Base-by-base conservation (phyloP, 179 eudicot genomes). In the Gypsophila paniculata region DNA sequence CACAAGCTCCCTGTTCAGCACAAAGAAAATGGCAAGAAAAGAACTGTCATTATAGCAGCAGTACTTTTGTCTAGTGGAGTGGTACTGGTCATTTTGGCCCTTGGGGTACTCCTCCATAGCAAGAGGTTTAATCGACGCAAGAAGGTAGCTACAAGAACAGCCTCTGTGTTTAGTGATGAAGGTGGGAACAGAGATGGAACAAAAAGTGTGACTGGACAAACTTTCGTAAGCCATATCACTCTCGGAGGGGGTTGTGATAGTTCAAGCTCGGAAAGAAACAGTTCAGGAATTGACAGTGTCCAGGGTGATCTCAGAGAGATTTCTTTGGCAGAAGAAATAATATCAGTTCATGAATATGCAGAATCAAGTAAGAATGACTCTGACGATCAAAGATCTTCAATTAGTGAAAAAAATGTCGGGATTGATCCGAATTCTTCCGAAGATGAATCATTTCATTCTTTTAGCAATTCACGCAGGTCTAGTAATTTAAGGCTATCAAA, bases 391-490 rank as follows among this genome's bases (percentile, higher is more conserved):
- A 76, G 73, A 63, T 80, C 87, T 36, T 52, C 77, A 8, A 21
- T 19, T 29, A 80, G 57, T 52, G 87, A 79, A 6, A 57, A 70
- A 60, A 36, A 75, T 23, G 74, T 12, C 36, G 68, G 60, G 25
- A 73, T 53, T 21, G 85, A 80, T 65, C 75, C 76, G n/a, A 62
- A 80, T 72, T 83, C 83, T 8, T 89, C 93, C 8, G 93, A 87
- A 25, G 86, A 84, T 74, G 91, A 90, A 73, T 91, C 94, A 32
- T 94, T 94, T 36, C 96, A 91, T 71, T 92, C 98, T 46, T 57
- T 89, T 9, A 71, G 78, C 39, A 75, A 85, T 71, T 90, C 93
- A 2, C 77, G 74, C 14, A 81, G 90, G 18, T 82, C 90, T 32
- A 72, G 79, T 53, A 67, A 74, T 68, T 54, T 49, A 1, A 72